These are phyloP conservation scores for Nepenthes alata DNA, from an alignment of 179 eudicot genomes.

Conservation along the genomic window DNA sequence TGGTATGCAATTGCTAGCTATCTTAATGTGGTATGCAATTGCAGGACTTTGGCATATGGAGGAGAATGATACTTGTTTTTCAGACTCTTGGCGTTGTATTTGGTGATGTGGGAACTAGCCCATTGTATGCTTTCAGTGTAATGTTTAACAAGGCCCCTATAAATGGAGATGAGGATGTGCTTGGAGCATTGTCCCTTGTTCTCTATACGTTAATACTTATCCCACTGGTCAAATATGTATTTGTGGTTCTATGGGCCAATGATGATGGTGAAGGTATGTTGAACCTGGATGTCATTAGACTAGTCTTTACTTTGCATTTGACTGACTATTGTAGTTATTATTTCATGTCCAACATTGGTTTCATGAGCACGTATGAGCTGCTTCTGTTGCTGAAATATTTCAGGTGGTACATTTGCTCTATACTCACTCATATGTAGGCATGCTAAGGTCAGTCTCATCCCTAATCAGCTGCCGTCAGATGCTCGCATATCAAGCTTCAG, in stretches of 20 bases:
- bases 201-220: slow-evolving; percentile 75
- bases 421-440: slow-evolving; percentile 92
- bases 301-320: slow-evolving; percentile 6
- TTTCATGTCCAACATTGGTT: neutral
- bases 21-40: neutral
- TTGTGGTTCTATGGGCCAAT: slow-evolving; percentile 92
- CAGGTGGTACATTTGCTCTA: slow-evolving; percentile 98
- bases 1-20: no score
- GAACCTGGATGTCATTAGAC: slow-evolving; percentile 1
- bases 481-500: slow-evolving; percentile 93
- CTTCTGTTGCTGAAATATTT: slow-evolving; percentile 15
- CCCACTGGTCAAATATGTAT: slow-evolving; percentile 67
- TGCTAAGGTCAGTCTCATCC: slow-evolving; percentile 93
- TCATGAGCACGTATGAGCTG: neutral
- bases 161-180: slow-evolving; percentile 67
- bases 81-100: slow-evolving; percentile 93
- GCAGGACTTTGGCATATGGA: slow-evolving; percentile 76
- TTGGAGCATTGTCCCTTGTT: slow-evolving; percentile 90
- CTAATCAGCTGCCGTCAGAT: slow-evolving; percentile 93
- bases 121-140: slow-evolving; percentile 85
- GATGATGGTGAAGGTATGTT: slow-evolving; percentile 93
- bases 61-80: slow-evolving; percentile 47
- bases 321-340: neutral
- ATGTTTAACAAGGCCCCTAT: slow-evolving; percentile 92
- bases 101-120: slow-evolving; percentile 99